Percentiles rank a stretch among this genome's conserved stretches.
Conservation (phyloP, 1,284 basidiomycete species). For the Porodaedalea pini region DNA sequence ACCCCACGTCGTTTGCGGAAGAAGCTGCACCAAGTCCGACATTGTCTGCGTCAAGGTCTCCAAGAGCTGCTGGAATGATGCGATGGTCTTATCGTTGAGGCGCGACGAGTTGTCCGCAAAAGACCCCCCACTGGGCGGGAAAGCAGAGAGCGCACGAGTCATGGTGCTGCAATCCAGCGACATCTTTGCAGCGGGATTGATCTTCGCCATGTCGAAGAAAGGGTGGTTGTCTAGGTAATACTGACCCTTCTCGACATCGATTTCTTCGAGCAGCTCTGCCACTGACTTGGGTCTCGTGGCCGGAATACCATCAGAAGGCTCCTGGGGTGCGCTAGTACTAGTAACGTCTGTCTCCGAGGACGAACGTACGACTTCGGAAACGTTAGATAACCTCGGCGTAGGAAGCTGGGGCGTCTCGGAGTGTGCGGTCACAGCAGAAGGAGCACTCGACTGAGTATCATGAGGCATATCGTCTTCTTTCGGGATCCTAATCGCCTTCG, state of each 20-base stretch:
- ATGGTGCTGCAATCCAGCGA: slow-evolving; percentile 77
- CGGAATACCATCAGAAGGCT: slow-evolving; percentile 48
- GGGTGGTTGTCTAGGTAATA: slow-evolving; percentile 65
- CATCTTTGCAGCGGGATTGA: slow-evolving; percentile 69
- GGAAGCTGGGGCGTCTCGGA: slow-evolving; percentile 42
- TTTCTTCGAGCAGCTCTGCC: slow-evolving; percentile 59
- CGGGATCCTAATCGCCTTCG: slow-evolving; percentile 55
- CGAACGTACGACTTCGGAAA: slow-evolving; percentile 13
- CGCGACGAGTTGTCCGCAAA: slow-evolving; percentile 76
- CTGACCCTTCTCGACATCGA: slow-evolving; percentile 54
- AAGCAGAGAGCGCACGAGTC: slow-evolving; percentile 77
- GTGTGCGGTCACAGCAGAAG: slow-evolving; percentile 37
- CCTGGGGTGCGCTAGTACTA: slow-evolving; percentile 53
- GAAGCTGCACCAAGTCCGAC: slow-evolving; percentile 73
- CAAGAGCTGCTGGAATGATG: slow-evolving; percentile 78
- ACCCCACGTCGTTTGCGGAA: slow-evolving; percentile 79
- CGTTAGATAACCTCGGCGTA: slow-evolving; percentile 29
- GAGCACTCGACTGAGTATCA: slow-evolving; percentile 42
- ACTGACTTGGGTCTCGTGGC: slow-evolving; percentile 47
- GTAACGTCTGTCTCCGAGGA: slow-evolving; percentile 35
- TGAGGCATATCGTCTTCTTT: slow-evolving; percentile 52
- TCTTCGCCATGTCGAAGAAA: slow-evolving; percentile 67
- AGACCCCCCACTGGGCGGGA: slow-evolving; percentile 81
- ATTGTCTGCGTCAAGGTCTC: slow-evolving; percentile 84
- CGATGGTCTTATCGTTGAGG: slow-evolving; percentile 80